Base-by-base conservation (phyloP, 768 basidiomycete species). In the Collybia nuda region DNA sequence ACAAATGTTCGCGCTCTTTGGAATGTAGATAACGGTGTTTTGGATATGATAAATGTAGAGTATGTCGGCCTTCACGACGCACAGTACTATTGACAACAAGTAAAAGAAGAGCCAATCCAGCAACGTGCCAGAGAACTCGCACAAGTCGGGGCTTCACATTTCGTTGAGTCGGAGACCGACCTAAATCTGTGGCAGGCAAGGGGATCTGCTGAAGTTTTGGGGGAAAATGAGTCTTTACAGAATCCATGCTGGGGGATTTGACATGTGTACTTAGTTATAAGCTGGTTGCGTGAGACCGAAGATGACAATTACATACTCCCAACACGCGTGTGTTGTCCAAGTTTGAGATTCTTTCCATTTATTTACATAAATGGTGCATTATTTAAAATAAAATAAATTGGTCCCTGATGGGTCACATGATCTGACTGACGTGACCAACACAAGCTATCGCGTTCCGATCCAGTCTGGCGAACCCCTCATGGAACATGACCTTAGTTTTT, bases 401-500 rank as follows among this genome's bases (percentile, higher is more conserved):
- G 24, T 26, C 24, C 24, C 7, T 26, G 24, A 7, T 7, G 7
- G 3, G 24, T 32, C 6, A 15, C 24, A 32, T 28, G 43, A 44
- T n/a, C 6, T 5, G 42, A 11, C 14, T 32, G 29, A 37, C 18
- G 22, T 46, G 28, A 19, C 17, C n/a, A 35, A 45, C 44, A n/a
- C 44, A 29, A 32, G 18, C 5, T 21, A 29, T 45, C 44, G 22
- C 44, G 35, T 4, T 23, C 24, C 2, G 11, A 11, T 5, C 19
- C 47, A 18, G 22, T 38, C 21, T 22, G 36, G n/a, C 14, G 3
- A 11, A 4, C 12, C 32, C 12, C 32, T 17, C 48, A 81, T 81
- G 78, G 75, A 77, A 56, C 67, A 68, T 58, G 71, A 80, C 47
- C 67, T 87, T 53, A 67, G 57, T 51, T 87, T 85, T 60, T 82